Percentiles rank a stretch among this genome's conserved stretches.
Evolutionary conservation across 2,329 filamentous ascomycete species (phyloP).

Genomic region (Diaporthe longicolla): DNA sequence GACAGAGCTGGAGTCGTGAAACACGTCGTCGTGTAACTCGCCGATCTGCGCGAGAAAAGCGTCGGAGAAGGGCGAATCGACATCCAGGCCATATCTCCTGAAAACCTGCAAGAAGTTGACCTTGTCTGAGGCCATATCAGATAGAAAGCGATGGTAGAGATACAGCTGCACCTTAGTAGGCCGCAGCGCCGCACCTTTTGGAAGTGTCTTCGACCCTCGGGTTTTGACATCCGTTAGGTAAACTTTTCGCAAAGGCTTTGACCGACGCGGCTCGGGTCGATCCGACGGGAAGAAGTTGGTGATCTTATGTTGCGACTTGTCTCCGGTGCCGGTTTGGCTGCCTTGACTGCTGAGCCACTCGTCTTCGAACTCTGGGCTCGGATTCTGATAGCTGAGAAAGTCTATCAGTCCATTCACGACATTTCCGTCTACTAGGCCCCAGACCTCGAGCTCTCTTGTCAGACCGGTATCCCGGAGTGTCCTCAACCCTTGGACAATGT

Average conservation of each 20-base stretch:
- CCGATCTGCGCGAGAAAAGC: conserved; percentile 83
- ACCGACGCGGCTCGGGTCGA: conserved; percentile 25
- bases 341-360: conserved; percentile 61
- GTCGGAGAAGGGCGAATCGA: conserved; percentile 79
- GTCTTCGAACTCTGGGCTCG: conserved; percentile 78
- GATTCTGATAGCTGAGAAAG: conserved; percentile 82
- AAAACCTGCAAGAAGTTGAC: conserved; percentile 80
- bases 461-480: conserved; percentile 79
- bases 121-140: conserved; percentile 77
- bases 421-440: conserved; percentile 86
- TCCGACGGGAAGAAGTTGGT: conserved; percentile 56
- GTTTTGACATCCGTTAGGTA: conserved; percentile 95
- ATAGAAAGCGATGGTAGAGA: conserved; percentile 89
- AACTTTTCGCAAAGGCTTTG: conserved; percentile 51
- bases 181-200: conserved; percentile 75
- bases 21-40: conserved; percentile 75
- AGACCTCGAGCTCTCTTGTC: conserved; percentile 84
- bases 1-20: conserved; percentile 62
- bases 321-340: conserved; percentile 49
- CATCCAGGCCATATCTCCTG: conserved; percentile 77
- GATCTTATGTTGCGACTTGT: conserved; percentile 54
- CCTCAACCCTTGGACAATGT: conserved; percentile 87
- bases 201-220: conserved; percentile 73
- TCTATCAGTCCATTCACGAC: conserved; percentile 93
- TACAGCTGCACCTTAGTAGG: conserved; percentile 90